Evolutionary conservation across 306 rosid species (phyloP).

Genomic region (Rubus idaeus): DNA sequence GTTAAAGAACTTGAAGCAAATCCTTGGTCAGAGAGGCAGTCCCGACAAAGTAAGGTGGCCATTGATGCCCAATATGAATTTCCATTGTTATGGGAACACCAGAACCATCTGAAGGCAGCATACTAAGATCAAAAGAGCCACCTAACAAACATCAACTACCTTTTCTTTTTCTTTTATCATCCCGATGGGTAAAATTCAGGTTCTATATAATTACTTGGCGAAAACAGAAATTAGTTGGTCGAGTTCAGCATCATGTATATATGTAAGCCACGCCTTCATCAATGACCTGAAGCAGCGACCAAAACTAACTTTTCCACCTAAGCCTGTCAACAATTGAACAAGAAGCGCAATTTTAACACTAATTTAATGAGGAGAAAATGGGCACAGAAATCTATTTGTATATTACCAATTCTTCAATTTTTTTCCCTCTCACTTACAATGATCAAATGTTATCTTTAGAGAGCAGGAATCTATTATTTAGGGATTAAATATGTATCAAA

Average conservation of each 20-base stretch:
- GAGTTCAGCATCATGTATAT: neutral
- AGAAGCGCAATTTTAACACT: neutral
- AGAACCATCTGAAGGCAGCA: neutral
- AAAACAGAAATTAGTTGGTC: neutral
- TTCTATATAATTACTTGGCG: neutral
- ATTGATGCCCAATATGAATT: neutral
- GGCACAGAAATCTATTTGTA: neutral
- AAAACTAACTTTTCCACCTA: neutral
- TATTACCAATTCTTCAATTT: neutral
- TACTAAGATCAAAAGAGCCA: neutral
- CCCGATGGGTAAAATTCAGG: neutral
- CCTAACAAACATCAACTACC: neutral
- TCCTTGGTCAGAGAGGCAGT: neutral
- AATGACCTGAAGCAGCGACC: neutral
- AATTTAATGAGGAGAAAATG: neutral
- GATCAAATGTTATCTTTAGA: neutral
- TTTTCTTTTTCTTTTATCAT: neutral
- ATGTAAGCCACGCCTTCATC: neutral
- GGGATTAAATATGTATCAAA: neutral
- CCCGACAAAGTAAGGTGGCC: neutral
- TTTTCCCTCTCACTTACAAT: neutral
- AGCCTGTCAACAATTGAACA: neutral
- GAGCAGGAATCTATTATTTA: neutral
- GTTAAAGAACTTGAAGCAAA: neutral
- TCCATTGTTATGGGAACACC: neutral